Base-by-base conservation (phyloP, 1,139 yeast genomes). In the Zhuliangozyma parablackwelliae region DNA sequence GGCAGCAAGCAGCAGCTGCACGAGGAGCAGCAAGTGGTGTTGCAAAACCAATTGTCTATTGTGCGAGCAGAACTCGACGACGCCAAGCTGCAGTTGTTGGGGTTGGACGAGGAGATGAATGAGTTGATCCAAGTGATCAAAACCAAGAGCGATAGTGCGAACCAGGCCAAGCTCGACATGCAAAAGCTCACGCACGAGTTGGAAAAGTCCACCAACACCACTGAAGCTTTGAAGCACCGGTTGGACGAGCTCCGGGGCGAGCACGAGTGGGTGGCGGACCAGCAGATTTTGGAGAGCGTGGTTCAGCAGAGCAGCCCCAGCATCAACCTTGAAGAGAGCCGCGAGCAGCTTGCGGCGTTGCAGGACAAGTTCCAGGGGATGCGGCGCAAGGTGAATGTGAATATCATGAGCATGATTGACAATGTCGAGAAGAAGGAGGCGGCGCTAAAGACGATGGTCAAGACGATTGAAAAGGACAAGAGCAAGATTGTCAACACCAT, bases 341-440 rank as follows among this genome's bases (percentile, higher is more conserved):
- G 79, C 41, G 74, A 72, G 21, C 78, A 82, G 45, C 73, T 81
- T 34, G 65, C 61, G 10, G 71, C 74, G 30, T 70, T 88, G 45
- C 68, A 74, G 31, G 87, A 78, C 25, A 74, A 80, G 43, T 80
- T 80, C 51, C 75, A 78, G 43, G 78, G 78, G n/a, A 80, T 90
- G 85, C 83, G 78, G 63, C 72, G 90, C 42, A 85, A 82, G 48
- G 96, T 92, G 25, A 90, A 90, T 53, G 75, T 86, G 10, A 85
- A 89, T 53, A 92, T 92, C 44, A 87, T 90, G 90, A 81, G 82
- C 50, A 86, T 89, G 88, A 88, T 94, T 48, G 97, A 90, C 51
- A 86, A 83, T 47, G 95, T 89, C 16, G 97, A 90, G 56, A 86
- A 84, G 69, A 88, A 89, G 54, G 97, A 90, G 56, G 61, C 72